Evolutionary conservation across 2,329 filamentous ascomycete genomes (phyloP), one percentile per base, ranked within the genome.

Genomic region (Dactylellina drechsleri): DNA sequence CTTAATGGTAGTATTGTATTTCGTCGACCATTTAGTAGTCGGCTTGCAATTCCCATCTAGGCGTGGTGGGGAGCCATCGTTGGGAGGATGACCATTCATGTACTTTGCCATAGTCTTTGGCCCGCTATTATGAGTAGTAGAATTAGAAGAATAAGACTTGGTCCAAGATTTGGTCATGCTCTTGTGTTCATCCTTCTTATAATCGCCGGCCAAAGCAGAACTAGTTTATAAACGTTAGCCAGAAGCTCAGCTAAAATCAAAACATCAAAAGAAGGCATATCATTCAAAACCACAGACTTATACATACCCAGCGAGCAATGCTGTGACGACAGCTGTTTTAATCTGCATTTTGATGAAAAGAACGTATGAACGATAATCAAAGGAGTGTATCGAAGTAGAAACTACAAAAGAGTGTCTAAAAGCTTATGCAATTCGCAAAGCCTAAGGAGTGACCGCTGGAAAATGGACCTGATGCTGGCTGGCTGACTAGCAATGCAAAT

Each of bases 251-350:
- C 31, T 10, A 36, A 36, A 7, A 36, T 10, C 5, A 36, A 36
- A 28, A 10, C 15, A 41, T 23, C 5, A 23, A 45, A 58, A 43
- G 31, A 10, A 36, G 10, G 31, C 10, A 36, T 7, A 7, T 7
- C 10, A 36, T 7, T 36, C 31, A 36, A 10, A 36, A 36, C 6
- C 31, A 5, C 31, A 36, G 43, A 12, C 13, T 47, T 47, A 4
- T 6, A 5, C 26, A 45, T 60, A 60, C 57, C 57, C 26, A 16
- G 43, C 41, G n/a, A 60, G 57, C 57, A 60, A 49, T 28, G 57
- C 43, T 18, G 57, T 4, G 15, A 60, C 6, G 16, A 60, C 23
- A 18, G 57, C 57, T 1, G 40, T 3, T 23, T 57, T 57, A 18
- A 57, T 16, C 31, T 57, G 53, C 53, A 57, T 57, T 43, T 57